Base-by-base conservation (phyloP, 345 rosid genomes). In the Hirschfeldia incana region DNA sequence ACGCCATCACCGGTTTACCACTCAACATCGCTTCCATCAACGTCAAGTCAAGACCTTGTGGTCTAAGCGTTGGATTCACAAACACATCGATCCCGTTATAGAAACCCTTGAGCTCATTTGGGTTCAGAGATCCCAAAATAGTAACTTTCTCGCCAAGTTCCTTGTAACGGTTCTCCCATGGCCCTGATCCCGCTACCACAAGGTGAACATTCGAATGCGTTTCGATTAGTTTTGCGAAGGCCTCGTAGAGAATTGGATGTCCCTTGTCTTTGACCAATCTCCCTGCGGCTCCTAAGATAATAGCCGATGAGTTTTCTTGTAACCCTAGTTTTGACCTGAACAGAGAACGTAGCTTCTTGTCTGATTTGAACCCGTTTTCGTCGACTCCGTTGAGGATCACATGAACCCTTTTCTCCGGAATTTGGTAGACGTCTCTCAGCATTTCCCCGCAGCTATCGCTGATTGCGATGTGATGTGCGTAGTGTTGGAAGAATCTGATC, bases 401-500 rank as follows among this genome's bases (percentile, higher is more conserved):
- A 21, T 95, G 99, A 67, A 95, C 99, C 27, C 98, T 87, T 80
- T 72, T 84, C 6, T 71, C 78, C 0, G 98, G 98, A 30, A 95
- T 93, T 76, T 95, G 99, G 76, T 95, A 95, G 16, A 93, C 89
- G 33, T 92, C 96, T 66, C 98, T 80, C 6, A 95, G 78, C 90
- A 95, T 95, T 76, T 95, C 99, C 0, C 99, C 99, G n/a, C 99
- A 93, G 42, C 99, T 95, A 81, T 93, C 93, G 16, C 98, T 95
- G 64, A 93, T 93, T 0, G 99, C 99, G 0, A 95, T 89, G 46
- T 95, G 99, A 15, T 93, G 96, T 6, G 89, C 87, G 13, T 95
- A 95, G 44, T 82, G 89, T 34, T 85, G 84, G 84, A 95, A 93
- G 78, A 95, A 95, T 68, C 98, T 84, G 10, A 93, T 95, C 80